A percentile compares a stretch with the other conserved stretches of the same genome.
phyloP scores from a whole-genome alignment of 345 rosid species.

The Linum usitatissimum region DNA sequence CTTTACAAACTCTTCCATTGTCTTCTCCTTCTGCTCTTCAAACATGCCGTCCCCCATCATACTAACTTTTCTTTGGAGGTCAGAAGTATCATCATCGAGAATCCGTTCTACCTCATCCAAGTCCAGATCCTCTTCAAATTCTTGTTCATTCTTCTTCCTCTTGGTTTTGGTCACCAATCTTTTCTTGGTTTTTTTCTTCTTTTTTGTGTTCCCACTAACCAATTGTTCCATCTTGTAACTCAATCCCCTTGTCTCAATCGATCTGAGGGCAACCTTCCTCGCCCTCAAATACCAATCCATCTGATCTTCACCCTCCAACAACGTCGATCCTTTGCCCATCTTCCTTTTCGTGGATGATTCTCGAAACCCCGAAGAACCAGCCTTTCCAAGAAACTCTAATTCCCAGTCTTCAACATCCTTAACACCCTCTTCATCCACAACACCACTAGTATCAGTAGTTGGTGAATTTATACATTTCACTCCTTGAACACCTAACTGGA shows the following conservation, averaged over 20 bases:
- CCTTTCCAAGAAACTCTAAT: slow-evolving; percentile 57
- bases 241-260: slow-evolving; percentile 70
- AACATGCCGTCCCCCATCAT: slow-evolving; percentile 61
- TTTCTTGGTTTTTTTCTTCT: slow-evolving; percentile 36
- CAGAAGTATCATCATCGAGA: slow-evolving; percentile 20
- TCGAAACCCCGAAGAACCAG: slow-evolving; percentile 43
- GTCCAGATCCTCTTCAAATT: slow-evolving; percentile 19
- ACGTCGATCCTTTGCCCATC: slow-evolving; percentile 31
- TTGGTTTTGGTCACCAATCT: slow-evolving; percentile 21
- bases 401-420: slow-evolving; percentile 54
- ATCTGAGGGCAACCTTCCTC: slow-evolving; percentile 56
- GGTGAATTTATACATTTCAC: slow-evolving; percentile 13
- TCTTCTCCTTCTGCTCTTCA: slow-evolving; percentile 51
- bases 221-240: slow-evolving; percentile 38
- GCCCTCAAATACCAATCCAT: slow-evolving; percentile 96
- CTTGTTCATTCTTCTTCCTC: slow-evolving; percentile 24
- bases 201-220: slow-evolving; percentile 47
- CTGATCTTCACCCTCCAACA: slow-evolving; percentile 43
- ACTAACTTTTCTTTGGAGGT: slow-evolving; percentile 41
- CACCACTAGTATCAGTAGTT: slow-evolving; percentile 16
- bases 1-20: slow-evolving; percentile 51
- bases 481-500: slow-evolving; percentile 15
- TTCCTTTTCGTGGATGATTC: slow-evolving; percentile 57
- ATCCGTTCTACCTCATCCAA: slow-evolving; percentile 14
- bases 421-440: slow-evolving; percentile 11